Conservation (phyloP, 192 early-diverging fungal species). For the Dispira simplex region DNA sequence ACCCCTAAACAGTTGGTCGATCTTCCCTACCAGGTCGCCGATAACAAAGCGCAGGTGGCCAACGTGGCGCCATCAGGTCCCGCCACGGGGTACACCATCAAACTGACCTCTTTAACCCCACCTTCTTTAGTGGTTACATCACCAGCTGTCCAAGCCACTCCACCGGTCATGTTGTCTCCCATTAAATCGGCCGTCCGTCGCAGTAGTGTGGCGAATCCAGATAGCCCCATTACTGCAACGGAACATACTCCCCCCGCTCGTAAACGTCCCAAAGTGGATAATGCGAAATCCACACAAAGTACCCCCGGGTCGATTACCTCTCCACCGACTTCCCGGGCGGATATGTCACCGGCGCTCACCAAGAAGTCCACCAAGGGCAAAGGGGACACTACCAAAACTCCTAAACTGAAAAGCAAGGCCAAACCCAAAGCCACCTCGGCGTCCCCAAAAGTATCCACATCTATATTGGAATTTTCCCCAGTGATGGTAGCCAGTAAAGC, state of each 20-base stretch:
- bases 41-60: not conserved
- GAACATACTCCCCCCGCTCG: slow-evolving; percentile 8
- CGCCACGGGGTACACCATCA: not conserved
- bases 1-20: slow-evolving; percentile 19
- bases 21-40: slow-evolving; percentile 2
- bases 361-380: slow-evolving; percentile 1
- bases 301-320: slow-evolving; percentile 15
- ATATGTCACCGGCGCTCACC: not conserved
- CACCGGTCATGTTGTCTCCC: slow-evolving; percentile 12
- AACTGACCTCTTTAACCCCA: slow-evolving; percentile 10
- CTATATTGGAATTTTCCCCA: not conserved
- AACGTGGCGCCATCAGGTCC: slow-evolving; percentile 3
- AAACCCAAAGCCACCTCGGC: slow-evolving; percentile 1
- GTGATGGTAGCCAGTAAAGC: not conserved
- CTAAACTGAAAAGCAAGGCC: slow-evolving; percentile 1
- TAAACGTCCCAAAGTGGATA: slow-evolving; percentile 23
- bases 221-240: slow-evolving; percentile 4
- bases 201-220: slow-evolving; percentile 5
- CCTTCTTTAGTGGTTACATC: slow-evolving; percentile 8
- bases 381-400: no score
- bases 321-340: no score
- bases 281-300: slow-evolving; percentile 17
- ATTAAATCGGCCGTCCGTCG: not conserved
- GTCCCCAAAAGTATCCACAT: no score
- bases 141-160: not conserved